Evolutionary conservation across 2,329 filamentous ascomycete species (phyloP).

Genomic region (Pyrenophora seminiperda): DNA sequence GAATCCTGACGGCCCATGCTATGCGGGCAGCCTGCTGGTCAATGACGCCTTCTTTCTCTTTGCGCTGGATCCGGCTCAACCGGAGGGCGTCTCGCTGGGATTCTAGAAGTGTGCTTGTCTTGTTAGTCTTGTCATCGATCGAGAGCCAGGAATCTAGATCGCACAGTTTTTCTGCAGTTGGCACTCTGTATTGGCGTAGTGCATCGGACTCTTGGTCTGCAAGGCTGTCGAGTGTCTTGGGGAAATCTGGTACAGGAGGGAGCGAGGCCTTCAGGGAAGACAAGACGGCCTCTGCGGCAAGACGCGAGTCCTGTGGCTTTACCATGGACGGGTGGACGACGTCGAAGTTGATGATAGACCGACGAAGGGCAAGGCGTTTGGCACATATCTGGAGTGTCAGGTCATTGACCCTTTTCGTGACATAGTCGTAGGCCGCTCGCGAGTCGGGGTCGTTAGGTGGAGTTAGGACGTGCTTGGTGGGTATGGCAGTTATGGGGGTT

Average conservation of each 20-base stretch:
- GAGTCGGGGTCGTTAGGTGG: slow-evolving; percentile 2
- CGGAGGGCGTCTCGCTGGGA: slow-evolving; percentile 19
- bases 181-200: slow-evolving; percentile 9
- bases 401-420: background rate
- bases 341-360: background rate
- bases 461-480: slow-evolving; percentile 2
- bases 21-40: slow-evolving; percentile 1
- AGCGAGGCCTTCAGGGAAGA: background rate
- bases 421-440: slow-evolving; percentile 7
- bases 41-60: slow-evolving; percentile 6
- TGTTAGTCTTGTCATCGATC: slow-evolving; percentile 3
- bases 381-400: slow-evolving; percentile 17
- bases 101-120: slow-evolving; percentile 17
- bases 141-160: slow-evolving; percentile 17
- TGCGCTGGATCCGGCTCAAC: slow-evolving; percentile 12
- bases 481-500: slow-evolving; percentile 2
- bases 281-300: slow-evolving; percentile 7
- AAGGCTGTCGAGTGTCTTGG: background rate
- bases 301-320: slow-evolving; percentile 2
- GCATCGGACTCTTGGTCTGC: slow-evolving; percentile 9
- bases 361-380: slow-evolving; percentile 4
- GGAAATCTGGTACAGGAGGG: background rate
- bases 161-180: background rate
- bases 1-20: slow-evolving; percentile 24
- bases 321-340: slow-evolving; percentile 17